Conservation (phyloP, 768 basidiomycete species). For the Mrakia frigida region DNA sequence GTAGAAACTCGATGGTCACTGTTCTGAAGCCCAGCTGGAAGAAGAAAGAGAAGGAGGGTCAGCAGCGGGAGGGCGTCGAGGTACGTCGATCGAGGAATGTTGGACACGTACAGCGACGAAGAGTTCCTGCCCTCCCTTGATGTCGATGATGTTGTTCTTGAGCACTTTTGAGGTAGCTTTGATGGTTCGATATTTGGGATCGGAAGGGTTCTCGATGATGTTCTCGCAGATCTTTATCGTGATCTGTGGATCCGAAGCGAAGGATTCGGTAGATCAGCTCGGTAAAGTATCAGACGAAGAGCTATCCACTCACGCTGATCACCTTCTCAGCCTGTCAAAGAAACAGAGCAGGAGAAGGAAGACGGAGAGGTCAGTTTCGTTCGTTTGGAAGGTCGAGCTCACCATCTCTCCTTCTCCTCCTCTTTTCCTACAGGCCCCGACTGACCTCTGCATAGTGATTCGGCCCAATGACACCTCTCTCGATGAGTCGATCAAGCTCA, state of each 20-base stretch:
- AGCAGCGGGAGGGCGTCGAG: not conserved
- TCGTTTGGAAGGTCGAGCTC: not conserved
- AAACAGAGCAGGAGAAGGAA: not conserved
- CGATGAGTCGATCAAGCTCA: not conserved
- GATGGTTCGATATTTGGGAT: constrained; percentile 1
- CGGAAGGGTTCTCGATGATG: constrained; percentile 15
- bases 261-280: not conserved
- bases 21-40: constrained; percentile 22
- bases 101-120: not conserved
- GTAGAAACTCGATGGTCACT: not conserved
- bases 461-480: not conserved
- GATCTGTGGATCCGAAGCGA: not conserved
- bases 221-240: not conserved
- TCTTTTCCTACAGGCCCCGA: not conserved
- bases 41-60: not conserved
- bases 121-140: constrained; percentile 16
- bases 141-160: constrained; percentile 19
- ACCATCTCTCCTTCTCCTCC: not conserved
- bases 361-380: too few relatives aligned
- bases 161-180: constrained; percentile 21
- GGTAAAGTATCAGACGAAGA: not conserved
- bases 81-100: not conserved
- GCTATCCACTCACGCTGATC: not conserved
- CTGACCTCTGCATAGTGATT: constrained; percentile 6
- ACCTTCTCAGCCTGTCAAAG: constrained; percentile 8